Evolutionary conservation across 2,329 filamentous ascomycete genomes (phyloP), one percentile per base, ranked within the genome.

Genomic region (Alternaria panax): DNA sequence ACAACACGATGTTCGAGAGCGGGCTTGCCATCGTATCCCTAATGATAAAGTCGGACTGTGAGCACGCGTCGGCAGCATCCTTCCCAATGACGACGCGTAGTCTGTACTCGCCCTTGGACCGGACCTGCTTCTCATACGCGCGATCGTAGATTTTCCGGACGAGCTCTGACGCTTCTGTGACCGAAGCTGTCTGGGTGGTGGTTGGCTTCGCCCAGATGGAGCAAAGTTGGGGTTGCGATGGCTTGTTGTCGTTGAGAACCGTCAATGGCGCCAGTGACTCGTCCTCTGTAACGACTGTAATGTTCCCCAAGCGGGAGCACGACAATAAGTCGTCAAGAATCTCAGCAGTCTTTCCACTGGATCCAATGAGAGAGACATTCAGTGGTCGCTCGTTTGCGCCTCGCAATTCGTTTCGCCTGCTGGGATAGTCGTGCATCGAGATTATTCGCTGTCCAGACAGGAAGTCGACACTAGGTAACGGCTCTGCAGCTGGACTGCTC

Each of bases 41-140:
- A 55, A 78, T 75, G 64, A 76, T 73, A 56, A 77, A 54, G 59
- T 71, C 57, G 20, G 74, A 67, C 14, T 64, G 51, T 22, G 69
- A 66, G 51, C 67, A 71, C 24, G 69, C 61, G 55, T 65, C 69
- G 16, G 66, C 63, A 6, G 69, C 63, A 38, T 74, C 67, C 42
- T 66, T 72, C 20, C 70, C 69, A 5, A 72, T 53, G 20, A 75
- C 64, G 45, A 76, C 59, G 14, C 67, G 72, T 7, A 78, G 65
- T 16, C 64, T 51, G 53, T 66, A 73, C 28, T 74, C 57, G 54
- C 75, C 70, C 55, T 74, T 75, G 64, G 69, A 75, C 24, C 67
- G 65, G 34, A 78, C 66, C 54, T 75, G 69, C 59, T 77, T 78
- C 60, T 78, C 75, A 45, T 78, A 78, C 32, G 69, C 75, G 11